Conservation (phyloP, 139 green algal genomes). For the Desmodesmus armatus region DNA sequence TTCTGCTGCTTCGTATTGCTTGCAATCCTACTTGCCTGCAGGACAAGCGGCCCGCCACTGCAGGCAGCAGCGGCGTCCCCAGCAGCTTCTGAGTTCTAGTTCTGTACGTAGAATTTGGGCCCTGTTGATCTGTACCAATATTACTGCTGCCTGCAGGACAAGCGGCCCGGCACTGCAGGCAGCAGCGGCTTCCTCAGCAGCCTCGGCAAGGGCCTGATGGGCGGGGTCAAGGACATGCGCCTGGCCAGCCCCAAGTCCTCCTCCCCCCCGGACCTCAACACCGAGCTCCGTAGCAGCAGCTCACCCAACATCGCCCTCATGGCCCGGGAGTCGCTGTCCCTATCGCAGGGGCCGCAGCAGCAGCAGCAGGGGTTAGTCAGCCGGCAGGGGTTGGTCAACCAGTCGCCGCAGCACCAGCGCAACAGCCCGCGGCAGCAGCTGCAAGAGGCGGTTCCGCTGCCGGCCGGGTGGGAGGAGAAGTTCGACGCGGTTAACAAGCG, state of each 20-base stretch:
- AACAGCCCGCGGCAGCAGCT: slow-evolving; percentile 13
- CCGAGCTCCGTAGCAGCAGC: not conserved
- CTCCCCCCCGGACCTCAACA: no score
- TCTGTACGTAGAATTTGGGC: no score
- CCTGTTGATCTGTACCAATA: no score
- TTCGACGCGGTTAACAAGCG: slow-evolving; percentile 79
- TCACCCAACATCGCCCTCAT: not conserved
- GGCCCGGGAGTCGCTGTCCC: no score
- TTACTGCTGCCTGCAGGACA: slow-evolving; percentile 26
- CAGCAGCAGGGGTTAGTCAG: not conserved
- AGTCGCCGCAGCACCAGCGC: slow-evolving; percentile 7
- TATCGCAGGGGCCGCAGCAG: slow-evolving; percentile 1
- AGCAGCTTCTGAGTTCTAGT: no score
- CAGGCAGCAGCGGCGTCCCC: slow-evolving; percentile 24
- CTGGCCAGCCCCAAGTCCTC: no score
- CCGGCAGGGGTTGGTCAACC: not conserved
- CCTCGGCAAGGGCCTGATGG: slow-evolving; percentile 35
- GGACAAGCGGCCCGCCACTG: slow-evolving; percentile 20
- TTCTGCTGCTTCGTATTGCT: no score
- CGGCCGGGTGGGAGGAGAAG: slow-evolving; percentile 90
- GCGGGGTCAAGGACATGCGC: slow-evolving; percentile 26
- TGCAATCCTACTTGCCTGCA: not conserved
- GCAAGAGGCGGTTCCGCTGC: slow-evolving; percentile 1
- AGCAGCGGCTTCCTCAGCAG: slow-evolving; percentile 29
- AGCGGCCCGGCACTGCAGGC: slow-evolving; percentile 3